Evolutionary conservation across 495 filamentous ascomycete genomes (phyloP).

Genomic region (Xylaria castorea): DNA sequence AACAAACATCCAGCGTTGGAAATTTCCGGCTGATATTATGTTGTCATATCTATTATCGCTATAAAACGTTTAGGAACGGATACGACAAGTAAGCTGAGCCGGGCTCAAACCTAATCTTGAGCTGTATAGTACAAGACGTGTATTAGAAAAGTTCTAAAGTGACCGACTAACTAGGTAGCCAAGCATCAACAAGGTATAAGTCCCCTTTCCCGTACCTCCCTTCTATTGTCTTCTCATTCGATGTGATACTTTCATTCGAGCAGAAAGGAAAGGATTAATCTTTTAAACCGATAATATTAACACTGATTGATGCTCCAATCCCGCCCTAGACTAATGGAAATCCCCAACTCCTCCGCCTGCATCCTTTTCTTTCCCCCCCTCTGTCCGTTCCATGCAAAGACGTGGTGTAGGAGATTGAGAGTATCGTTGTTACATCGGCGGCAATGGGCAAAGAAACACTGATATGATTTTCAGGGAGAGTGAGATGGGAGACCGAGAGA

Average conservation of each 20-base stretch:
- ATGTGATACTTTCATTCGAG: not conserved
- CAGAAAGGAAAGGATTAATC: not conserved
- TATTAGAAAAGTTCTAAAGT: not conserved
- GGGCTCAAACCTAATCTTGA: too few species aligned
- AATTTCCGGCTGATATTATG: not conserved
- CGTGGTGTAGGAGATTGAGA: slow-evolving; percentile 4
- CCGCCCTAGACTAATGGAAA: not conserved
- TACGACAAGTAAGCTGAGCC: too few species aligned
- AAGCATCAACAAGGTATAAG: not conserved
- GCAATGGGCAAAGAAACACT: not conserved
- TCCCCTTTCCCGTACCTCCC: not conserved
- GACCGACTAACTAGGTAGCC: not conserved
- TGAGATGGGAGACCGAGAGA: not conserved
- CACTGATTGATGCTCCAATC: not conserved
- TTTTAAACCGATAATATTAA: not conserved
- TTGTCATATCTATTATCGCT: not conserved
- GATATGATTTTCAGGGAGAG: not conserved
- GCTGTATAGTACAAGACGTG: not conserved
- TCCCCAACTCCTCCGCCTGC: not conserved
- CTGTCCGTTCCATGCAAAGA: slow-evolving; percentile 14
- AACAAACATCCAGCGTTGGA: not conserved
- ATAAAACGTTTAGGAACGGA: not conserved
- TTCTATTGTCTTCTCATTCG: not conserved
- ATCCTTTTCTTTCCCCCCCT: slow-evolving; percentile 1
- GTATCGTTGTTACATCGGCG: slow-evolving; percentile 15